phyloP scores from a whole-genome alignment of 768 basidiomycete genomes.

The Rubroboletus pulcherrimus region DNA sequence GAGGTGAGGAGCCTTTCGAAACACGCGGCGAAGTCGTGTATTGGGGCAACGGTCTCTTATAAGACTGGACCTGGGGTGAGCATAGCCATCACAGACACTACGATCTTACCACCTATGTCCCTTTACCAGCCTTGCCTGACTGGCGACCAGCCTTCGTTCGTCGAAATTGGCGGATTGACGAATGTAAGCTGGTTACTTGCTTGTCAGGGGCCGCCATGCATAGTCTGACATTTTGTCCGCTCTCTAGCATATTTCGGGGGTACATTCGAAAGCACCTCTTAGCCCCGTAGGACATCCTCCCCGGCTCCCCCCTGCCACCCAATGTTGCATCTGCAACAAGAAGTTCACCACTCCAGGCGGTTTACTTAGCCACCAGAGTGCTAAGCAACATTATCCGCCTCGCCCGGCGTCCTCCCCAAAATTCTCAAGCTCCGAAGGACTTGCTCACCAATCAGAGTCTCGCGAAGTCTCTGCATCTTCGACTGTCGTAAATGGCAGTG shows the following conservation, averaged over 20 bases:
- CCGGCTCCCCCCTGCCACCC: constrained; percentile 8
- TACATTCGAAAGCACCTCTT: constrained; percentile 10
- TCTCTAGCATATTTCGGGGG: constrained; percentile 22
- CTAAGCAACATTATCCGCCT: constrained; percentile 20
- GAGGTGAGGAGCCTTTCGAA: constrained; percentile 25
- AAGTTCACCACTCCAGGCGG: constrained; percentile 18
- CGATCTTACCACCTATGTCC: constrained; percentile 22
- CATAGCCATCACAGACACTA: constrained; percentile 10
- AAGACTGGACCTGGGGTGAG: constrained; percentile 20
- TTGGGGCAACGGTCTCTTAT: constrained; percentile 31
- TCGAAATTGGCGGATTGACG: constrained; percentile 15
- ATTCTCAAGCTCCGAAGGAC: not conserved
- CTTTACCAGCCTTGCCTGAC: constrained; percentile 23
- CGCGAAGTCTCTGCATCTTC: constrained; percentile 2
- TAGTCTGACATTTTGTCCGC: constrained; percentile 4
- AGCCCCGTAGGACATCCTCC: not conserved
- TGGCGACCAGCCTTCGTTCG: constrained; percentile 22
- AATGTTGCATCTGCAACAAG: constrained; percentile 27
- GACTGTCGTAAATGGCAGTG: not conserved
- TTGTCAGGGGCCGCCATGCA: not conserved
- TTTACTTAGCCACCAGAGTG: constrained; percentile 20
- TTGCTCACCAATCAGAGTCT: constrained; percentile 1
- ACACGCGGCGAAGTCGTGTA: constrained; percentile 33
- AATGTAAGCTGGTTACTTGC: constrained; percentile 9
- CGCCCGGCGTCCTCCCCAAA: constrained; percentile 4